Evolutionary conservation across 1,139 yeast genomes (phyloP).

Genomic region (Candida tetrigidarum): DNA sequence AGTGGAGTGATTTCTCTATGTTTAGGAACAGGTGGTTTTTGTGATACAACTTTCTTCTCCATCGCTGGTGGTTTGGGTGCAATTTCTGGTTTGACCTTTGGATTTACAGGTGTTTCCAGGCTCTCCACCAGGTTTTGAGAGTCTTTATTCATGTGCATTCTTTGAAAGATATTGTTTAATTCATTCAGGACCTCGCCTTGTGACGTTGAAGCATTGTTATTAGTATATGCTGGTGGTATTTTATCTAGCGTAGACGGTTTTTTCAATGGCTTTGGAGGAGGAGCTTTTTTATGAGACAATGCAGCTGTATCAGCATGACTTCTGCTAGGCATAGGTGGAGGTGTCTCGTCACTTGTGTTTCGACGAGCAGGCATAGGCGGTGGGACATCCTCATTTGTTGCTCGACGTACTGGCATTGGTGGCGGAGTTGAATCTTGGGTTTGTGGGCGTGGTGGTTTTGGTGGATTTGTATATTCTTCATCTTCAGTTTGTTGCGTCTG

Average conservation of each 20-base stretch:
- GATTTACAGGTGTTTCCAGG: constrained; percentile 8
- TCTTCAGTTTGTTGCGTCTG: constrained; percentile 13
- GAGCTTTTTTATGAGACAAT: constrained; percentile 26
- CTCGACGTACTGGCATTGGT: constrained; percentile 4
- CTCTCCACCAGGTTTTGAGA: constrained; percentile 1
- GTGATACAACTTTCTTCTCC: constrained; percentile 22
- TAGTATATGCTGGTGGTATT: constrained; percentile 15
- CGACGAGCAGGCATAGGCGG: neutral
- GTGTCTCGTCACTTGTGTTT: constrained; percentile 5
- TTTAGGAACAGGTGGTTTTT: constrained; percentile 17
- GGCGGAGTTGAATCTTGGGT: neutral
- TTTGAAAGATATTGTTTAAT: constrained; percentile 16
- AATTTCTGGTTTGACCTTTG: constrained; percentile 17
- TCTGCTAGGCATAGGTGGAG: constrained; percentile 8
- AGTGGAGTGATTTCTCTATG: constrained; percentile 8
- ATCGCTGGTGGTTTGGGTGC: constrained; percentile 16
- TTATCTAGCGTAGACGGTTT: constrained; percentile 25
- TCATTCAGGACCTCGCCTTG: constrained; percentile 16
- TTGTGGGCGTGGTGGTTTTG: constrained; percentile 14
- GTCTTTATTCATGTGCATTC: constrained; percentile 14
- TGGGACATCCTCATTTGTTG: neutral
- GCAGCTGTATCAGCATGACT: constrained; percentile 2
- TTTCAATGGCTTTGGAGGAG: constrained; percentile 47
- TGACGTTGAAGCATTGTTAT: constrained; percentile 12
- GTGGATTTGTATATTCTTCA: constrained; percentile 13